Conservation (phyloP, 495 filamentous ascomycete genomes). For the Terfezia boudieri region DNA sequence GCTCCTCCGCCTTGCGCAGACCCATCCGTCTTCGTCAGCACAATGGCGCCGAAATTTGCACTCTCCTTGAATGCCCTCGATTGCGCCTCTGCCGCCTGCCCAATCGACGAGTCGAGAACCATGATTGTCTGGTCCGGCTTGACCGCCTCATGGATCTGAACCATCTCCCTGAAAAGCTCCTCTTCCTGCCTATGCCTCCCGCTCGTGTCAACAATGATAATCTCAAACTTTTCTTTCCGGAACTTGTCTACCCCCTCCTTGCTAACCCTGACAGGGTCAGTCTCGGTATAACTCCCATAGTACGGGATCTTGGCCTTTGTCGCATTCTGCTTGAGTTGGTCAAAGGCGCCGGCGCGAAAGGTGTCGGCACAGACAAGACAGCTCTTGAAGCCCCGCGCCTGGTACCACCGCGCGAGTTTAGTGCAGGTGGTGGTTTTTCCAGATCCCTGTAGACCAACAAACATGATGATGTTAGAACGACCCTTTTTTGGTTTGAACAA, state of each 20-base stretch:
- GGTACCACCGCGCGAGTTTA: slow-evolving; percentile 87
- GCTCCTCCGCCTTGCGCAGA: slow-evolving; percentile 88
- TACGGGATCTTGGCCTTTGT: slow-evolving; percentile 98
- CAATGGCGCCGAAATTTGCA: slow-evolving; percentile 93
- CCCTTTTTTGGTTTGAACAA: slow-evolving; percentile 87
- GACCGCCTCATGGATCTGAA: slow-evolving; percentile 81
- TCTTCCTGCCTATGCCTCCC: slow-evolving; percentile 87
- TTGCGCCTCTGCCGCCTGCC: slow-evolving; percentile 85
- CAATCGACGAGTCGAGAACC: slow-evolving; percentile 89
- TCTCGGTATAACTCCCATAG: slow-evolving; percentile 87
- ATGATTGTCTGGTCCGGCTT: slow-evolving; percentile 94
- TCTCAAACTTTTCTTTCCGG: slow-evolving; percentile 94
- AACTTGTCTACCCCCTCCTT: slow-evolving; percentile 93
- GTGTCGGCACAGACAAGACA: slow-evolving; percentile 96
- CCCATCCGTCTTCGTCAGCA: slow-evolving; percentile 96
- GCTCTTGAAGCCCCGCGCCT: slow-evolving; percentile 77
- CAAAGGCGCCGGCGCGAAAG: slow-evolving; percentile 93
- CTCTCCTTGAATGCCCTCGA: slow-evolving; percentile 93
- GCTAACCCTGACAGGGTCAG: slow-evolving; percentile 81
- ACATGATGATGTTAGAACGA: slow-evolving; percentile 95
- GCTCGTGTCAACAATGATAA: slow-evolving; percentile 95
- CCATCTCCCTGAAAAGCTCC: slow-evolving; percentile 93
- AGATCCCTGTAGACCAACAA: slow-evolving; percentile 88
- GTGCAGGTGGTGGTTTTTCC: slow-evolving; percentile 98
- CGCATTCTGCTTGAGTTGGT: slow-evolving; percentile 96